Evolutionary conservation across 257 asterid species (phyloP).

Genomic region (Gentiana dahurica): DNA sequence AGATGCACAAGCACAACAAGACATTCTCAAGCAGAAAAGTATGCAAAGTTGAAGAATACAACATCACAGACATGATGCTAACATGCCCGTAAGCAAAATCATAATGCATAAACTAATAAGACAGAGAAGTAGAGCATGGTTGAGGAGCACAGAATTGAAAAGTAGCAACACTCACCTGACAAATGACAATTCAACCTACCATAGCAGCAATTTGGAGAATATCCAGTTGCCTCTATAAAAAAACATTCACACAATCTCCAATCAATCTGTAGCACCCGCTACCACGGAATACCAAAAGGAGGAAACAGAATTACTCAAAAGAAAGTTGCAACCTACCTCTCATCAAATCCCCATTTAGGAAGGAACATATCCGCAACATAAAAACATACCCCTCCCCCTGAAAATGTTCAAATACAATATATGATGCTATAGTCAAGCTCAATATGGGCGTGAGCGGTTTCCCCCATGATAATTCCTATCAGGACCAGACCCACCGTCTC

Average conservation of each 20-base stretch:
- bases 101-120: no score
- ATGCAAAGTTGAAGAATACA: no score
- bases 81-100: not conserved
- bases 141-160: no score
- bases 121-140: no score
- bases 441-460: constrained; percentile 95
- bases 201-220: constrained; percentile 88
- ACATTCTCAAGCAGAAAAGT: not conserved
- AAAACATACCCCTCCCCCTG: constrained; percentile 59
- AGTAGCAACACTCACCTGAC: constrained; percentile 92
- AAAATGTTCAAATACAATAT: constrained; percentile 57
- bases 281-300: constrained; percentile 32
- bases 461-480: constrained; percentile 87
- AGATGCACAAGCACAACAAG: not conserved
- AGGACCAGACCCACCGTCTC: constrained; percentile 91
- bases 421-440: constrained; percentile 29
- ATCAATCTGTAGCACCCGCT: constrained; percentile 53
- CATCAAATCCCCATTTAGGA: constrained; percentile 50
- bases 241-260: constrained; percentile 68
- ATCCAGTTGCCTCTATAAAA: constrained; percentile 86
- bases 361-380: constrained; percentile 58
- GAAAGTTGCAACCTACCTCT: constrained; percentile 80
- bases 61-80: not conserved
- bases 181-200: constrained; percentile 75
- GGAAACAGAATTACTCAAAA: constrained; percentile 45